Evolutionary conservation across 2,329 filamentous ascomycete species (phyloP).

Genomic region (Blastomyces emzantsi): DNA sequence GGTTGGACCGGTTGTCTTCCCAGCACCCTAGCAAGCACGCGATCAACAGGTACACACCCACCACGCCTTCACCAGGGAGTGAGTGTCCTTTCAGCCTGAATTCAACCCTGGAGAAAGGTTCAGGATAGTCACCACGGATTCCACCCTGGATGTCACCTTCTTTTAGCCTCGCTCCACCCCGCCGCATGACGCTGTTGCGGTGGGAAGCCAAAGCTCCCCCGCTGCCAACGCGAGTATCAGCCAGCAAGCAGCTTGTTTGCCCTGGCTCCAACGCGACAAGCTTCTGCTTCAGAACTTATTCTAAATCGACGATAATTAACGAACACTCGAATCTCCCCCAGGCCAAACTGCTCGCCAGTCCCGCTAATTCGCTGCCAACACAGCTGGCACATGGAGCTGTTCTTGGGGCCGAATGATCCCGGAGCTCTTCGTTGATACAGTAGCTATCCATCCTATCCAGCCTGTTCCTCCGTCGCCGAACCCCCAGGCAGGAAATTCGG

Average conservation of each 20-base stretch:
- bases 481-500: neutral
- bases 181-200: neutral
- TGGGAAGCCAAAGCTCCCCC: neutral
- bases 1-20: too few species aligned
- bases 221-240: too few species aligned
- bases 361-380: neutral
- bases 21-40: too few species aligned
- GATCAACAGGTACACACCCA: too few species aligned
- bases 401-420: neutral
- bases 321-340: neutral
- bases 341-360: neutral
- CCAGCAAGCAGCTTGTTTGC: too few species aligned
- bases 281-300: neutral
- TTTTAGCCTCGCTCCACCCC: conserved; percentile 8
- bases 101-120: neutral
- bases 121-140: neutral
- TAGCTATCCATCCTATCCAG: neutral
- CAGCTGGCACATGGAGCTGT: too few species aligned
- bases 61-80: too few species aligned
- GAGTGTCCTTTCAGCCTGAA: neutral
- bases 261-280: neutral
- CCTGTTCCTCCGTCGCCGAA: too few species aligned
- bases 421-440: neutral
- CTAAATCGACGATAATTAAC: neutral
- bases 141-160: conserved; percentile 16